A percentile compares a stretch with the other conserved stretches of the same genome.
phyloP scores from a whole-genome alignment of 768 basidiomycete genomes.

The Phylloporus sp. region DNA sequence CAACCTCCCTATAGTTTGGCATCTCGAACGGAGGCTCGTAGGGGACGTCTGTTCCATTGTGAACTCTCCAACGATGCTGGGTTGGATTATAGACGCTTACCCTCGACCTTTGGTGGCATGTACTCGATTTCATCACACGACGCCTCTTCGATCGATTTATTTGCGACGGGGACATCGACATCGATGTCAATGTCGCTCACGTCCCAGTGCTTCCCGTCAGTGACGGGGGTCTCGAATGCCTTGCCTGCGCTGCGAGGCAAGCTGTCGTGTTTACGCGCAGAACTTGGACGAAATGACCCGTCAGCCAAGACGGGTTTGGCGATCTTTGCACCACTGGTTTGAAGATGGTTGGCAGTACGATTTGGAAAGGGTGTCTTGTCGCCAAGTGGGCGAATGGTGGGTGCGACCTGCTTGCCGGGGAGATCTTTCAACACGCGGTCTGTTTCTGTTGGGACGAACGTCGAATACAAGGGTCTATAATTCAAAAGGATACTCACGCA shows the following conservation, averaged over 20 bases:
- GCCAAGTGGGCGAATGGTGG: slow-evolving; percentile 46
- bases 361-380: slow-evolving; percentile 80
- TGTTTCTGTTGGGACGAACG: slow-evolving; percentile 11
- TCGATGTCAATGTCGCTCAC: slow-evolving; percentile 53
- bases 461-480: not conserved
- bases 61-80: not conserved
- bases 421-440: slow-evolving; percentile 19
- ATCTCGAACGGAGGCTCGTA: slow-evolving; percentile 47
- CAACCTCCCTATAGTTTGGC: slow-evolving; percentile 44
- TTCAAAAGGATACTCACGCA: slow-evolving; percentile 21
- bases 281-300: slow-evolving; percentile 57
- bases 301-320: slow-evolving; percentile 38
- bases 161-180: slow-evolving; percentile 19
- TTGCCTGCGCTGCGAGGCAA: slow-evolving; percentile 46
- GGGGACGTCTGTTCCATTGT: slow-evolving; percentile 30
- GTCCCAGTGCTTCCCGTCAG: slow-evolving; percentile 70
- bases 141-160: slow-evolving; percentile 26
- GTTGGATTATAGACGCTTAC: slow-evolving; percentile 28
- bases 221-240: slow-evolving; percentile 62
- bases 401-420: slow-evolving; percentile 26
- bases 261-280: slow-evolving; percentile 59
- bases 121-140: slow-evolving; percentile 49
- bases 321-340: slow-evolving; percentile 34
- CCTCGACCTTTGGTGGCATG: slow-evolving; percentile 48
- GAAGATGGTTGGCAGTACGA: slow-evolving; percentile 35